These are phyloP conservation scores for Globisporangium polare DNA, from an alignment of 352 stramenopile genomes.

Conservation along the genomic window DNA sequence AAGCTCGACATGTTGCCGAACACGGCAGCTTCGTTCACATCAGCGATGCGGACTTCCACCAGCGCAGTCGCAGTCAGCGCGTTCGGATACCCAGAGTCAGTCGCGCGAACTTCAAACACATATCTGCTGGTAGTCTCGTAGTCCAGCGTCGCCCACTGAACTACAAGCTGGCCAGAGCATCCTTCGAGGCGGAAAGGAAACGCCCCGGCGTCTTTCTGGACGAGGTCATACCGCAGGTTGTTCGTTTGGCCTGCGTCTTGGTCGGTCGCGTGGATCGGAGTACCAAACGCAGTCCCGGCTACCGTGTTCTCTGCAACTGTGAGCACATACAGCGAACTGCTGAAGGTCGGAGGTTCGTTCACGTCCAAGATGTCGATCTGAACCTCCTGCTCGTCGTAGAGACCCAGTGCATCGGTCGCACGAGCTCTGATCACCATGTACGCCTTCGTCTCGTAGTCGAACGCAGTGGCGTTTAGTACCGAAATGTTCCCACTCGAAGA, in stretches of 20 bases:
- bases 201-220: slow-evolving; percentile 30
- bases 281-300: slow-evolving; percentile 32
- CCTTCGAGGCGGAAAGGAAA: slow-evolving; percentile 50
- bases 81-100: slow-evolving; percentile 35
- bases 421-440: slow-evolving; percentile 31
- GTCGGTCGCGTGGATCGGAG: slow-evolving; percentile 43
- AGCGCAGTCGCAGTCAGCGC: slow-evolving; percentile 22
- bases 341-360: slow-evolving; percentile 50
- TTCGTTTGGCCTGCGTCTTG: slow-evolving; percentile 42
- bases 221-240: slow-evolving; percentile 42
- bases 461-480: slow-evolving; percentile 27
- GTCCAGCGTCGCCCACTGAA: slow-evolving; percentile 45
- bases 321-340: slow-evolving; percentile 32
- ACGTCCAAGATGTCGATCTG: slow-evolving; percentile 40
- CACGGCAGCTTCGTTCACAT: slow-evolving; percentile 49
- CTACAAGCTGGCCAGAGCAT: slow-evolving; percentile 43
- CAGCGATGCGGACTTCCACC: slow-evolving; percentile 30
- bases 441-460: slow-evolving; percentile 48
- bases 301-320: slow-evolving; percentile 37
- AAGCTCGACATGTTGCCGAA: slow-evolving; percentile 28
- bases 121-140: slow-evolving; percentile 41
- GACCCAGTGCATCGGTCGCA: slow-evolving; percentile 28
- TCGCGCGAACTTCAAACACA: slow-evolving; percentile 36
- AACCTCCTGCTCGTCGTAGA: slow-evolving; percentile 35
- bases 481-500: slow-evolving; percentile 37